A percentile compares a stretch with the other conserved stretches of the same genome.
These are phyloP conservation scores for Halophytophthora batemanensis DNA, from an alignment of 352 stramenopile genomes.

Conservation along the genomic window DNA sequence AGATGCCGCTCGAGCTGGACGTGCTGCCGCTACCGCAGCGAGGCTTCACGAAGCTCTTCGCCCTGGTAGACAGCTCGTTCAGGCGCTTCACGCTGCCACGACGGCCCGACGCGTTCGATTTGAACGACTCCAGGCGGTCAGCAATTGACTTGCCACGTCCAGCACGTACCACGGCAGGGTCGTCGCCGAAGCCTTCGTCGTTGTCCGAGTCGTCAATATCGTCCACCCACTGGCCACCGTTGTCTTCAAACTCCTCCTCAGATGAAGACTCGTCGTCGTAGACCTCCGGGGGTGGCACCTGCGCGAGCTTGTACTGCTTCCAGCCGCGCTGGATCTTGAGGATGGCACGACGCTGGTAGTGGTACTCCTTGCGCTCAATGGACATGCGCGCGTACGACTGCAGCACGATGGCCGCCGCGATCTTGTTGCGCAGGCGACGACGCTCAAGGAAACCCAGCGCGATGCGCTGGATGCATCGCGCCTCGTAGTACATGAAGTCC, in stretches of 20 bases:
- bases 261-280: conserved; percentile 23
- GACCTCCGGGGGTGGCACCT: conserved; percentile 26
- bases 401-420: conserved; percentile 66
- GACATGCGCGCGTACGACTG: conserved; percentile 82
- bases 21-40: conserved; percentile 60
- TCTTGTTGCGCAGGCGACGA: conserved; percentile 58
- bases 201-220: conserved; percentile 44
- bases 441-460: conserved; percentile 80
- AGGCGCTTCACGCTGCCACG: conserved; percentile 65
- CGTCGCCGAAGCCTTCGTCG: conserved; percentile 51
- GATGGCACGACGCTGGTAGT: conserved; percentile 63
- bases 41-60: conserved; percentile 70
- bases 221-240: conserved; percentile 44
- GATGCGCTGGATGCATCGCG: conserved; percentile 83
- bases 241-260: conserved; percentile 41
- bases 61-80: conserved; percentile 65
- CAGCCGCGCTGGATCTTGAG: conserved; percentile 72
- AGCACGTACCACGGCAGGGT: conserved; percentile 27
- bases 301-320: conserved; percentile 43
- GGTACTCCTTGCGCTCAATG: conserved; percentile 71
- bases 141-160: conserved; percentile 46
- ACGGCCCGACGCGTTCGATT: conserved; percentile 33
- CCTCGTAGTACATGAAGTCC: conserved; percentile 89
- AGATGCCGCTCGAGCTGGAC: conserved; percentile 65
- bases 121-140: conserved; percentile 68